Evolutionary conservation across 225 moss, liverwort and hornwort species (phyloP), one percentile per base, ranked within the genome.

Genomic region (Rhytidiadelphus loreus): DNA sequence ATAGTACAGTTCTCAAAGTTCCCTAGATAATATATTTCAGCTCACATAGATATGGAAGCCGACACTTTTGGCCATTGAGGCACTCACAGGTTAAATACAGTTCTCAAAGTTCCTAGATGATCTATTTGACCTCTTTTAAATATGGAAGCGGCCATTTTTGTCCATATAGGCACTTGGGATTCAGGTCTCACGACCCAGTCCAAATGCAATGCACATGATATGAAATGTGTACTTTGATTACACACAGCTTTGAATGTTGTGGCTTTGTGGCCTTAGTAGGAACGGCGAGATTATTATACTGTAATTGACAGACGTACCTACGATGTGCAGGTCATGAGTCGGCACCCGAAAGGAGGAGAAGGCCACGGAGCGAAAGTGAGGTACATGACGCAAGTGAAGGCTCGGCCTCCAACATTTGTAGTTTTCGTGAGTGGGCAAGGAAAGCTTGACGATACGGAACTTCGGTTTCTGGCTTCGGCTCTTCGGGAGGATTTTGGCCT

Each of bases 311-410:
- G 69, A 68, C 32, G 28, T 46, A 13, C 12, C 72, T 53, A 5
- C 3, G 56, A 55, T 48, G 72, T 93, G 83, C 91, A 98, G 98
- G 98, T 98, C 41, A 93, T 99, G 95, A 95, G 93, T 79, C 94
- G 98, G 82, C 96, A 99, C 84, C 96, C 98, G 33, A 96, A 89
- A 89, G 91, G 93, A 25, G 92, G 91, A 44, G 92, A 86, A 89
- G 94, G 96, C 33, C 92, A 96, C 87, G 97, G 97, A 88, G 95
- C 95, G 13, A 99, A 96, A 92, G 95, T 97, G 77, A 92, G 95
- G 83, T 99, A 97, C 83, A 95, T 99, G 92, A 99, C 98, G 62
- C 98, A 99, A 96, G 97, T 97, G 43, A 99, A 99, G 93, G 96
- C 98, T 66, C 95, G 98, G 78, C 98, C 98, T 82, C 98, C 98